These are phyloP conservation scores for Lentinula raphanica DNA, from an alignment of 768 basidiomycete genomes.

Conservation along the genomic window DNA sequence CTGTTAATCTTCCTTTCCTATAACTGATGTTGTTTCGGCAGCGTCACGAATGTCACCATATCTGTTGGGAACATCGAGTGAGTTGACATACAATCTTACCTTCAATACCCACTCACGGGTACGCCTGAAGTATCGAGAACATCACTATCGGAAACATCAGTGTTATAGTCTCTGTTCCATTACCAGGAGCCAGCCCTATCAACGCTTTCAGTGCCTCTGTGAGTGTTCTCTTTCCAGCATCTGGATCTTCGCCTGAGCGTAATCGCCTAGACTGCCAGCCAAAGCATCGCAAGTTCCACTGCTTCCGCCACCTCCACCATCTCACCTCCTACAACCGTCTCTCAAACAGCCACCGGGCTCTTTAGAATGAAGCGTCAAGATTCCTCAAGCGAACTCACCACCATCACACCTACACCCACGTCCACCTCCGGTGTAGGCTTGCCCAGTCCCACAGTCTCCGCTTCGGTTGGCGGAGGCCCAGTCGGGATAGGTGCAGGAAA, in stretches of 20 bases:
- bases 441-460: neutral
- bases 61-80: conserved; percentile 15
- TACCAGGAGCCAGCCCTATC: conserved; percentile 14
- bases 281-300: conserved; percentile 14
- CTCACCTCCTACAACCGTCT: conserved; percentile 9
- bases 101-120: neutral
- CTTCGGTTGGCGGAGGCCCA: conserved; percentile 9
- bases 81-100: neutral
- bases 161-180: conserved; percentile 15
- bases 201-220: conserved; percentile 16
- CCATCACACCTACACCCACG: neutral
- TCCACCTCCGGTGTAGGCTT: neutral
- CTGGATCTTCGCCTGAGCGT: neutral
- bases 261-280: conserved; percentile 10
- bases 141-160: conserved; percentile 14
- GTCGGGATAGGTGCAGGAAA: conserved; percentile 11
- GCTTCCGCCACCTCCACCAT: conserved; percentile 9
- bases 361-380: conserved; percentile 12
- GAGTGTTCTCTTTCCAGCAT: neutral
- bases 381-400: neutral
- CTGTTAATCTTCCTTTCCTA: neutral
- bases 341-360: conserved; percentile 6
- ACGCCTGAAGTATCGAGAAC: conserved; percentile 11
- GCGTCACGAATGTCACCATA: conserved; percentile 16
- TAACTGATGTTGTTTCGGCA: neutral